phyloP scores from a whole-genome alignment of 177 flowering plant genomes.

The Vitis hybrid region DNA sequence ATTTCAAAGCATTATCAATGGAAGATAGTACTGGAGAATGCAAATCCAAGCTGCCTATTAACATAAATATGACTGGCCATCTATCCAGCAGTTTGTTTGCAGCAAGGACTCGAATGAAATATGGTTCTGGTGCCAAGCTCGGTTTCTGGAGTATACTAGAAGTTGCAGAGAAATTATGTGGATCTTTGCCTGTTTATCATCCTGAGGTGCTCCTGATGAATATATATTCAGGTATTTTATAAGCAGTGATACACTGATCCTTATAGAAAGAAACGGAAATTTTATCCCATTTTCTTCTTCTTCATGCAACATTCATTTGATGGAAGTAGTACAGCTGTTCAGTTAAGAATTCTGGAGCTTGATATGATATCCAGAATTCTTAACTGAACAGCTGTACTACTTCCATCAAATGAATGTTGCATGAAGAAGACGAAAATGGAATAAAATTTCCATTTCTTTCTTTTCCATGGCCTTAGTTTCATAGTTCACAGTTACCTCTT shows the following conservation, averaged over 20 bases:
- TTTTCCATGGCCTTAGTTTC: background rate
- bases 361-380: background rate
- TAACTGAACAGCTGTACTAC: background rate
- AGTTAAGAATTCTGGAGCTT: background rate
- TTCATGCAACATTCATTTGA: too few species aligned
- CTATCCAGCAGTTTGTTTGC: conserved; percentile 19
- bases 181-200: conserved; percentile 69
- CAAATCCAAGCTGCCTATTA: conserved; percentile 14
- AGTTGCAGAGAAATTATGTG: conserved; percentile 50
- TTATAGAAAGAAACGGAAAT: background rate
- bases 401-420: too few species aligned
- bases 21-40: conserved; percentile 19
- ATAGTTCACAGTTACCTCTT: background rate
- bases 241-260: background rate
- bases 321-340: background rate
- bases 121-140: conserved; percentile 19
- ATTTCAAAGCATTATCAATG: conserved; percentile 17
- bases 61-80: conserved; percentile 16
- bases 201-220: conserved; percentile 70
- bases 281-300: background rate
- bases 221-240: conserved; percentile 65
- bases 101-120: conserved; percentile 21
- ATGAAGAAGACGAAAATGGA: background rate
- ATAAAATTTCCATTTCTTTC: background rate
- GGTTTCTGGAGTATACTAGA: conserved; percentile 53